Evolutionary conservation across 1,284 basidiomycete genomes (phyloP).

Genomic region (Leccinum subspadiceum): DNA sequence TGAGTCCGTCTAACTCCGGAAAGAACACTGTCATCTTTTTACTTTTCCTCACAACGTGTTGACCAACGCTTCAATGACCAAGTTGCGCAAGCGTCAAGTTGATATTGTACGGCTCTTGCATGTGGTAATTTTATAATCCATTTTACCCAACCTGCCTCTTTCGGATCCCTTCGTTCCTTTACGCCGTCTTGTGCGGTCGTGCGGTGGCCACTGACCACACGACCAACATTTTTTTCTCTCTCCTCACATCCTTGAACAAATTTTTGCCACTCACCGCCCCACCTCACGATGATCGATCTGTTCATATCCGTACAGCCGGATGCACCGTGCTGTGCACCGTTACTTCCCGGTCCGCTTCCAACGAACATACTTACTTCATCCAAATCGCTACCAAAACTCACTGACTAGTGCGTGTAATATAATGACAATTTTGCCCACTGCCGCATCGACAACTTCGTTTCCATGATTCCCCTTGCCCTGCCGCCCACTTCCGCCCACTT

Average conservation of each 20-base stretch:
- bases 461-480: conserved; percentile 22
- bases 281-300: conserved; percentile 16
- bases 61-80: not conserved
- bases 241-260: conserved; percentile 16
- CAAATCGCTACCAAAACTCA: conserved; percentile 9
- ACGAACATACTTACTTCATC: conserved; percentile 10
- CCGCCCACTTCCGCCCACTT: conserved; percentile 23
- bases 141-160: conserved; percentile 18
- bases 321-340: conserved; percentile 21
- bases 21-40: conserved; percentile 17
- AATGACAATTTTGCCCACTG: conserved; percentile 13
- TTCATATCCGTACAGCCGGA: conserved; percentile 36
- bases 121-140: conserved; percentile 15
- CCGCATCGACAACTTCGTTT: conserved; percentile 26
- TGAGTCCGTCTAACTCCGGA: conserved; percentile 34
- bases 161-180: conserved; percentile 3
- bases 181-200: conserved; percentile 7
- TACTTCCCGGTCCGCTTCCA: conserved; percentile 21
- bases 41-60: conserved; percentile 11
- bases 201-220: not conserved
- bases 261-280: conserved; percentile 15
- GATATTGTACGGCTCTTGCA: conserved; percentile 22
- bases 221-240: conserved; percentile 6
- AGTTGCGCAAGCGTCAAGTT: conserved; percentile 4
- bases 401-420: conserved; percentile 11